These are phyloP conservation scores for Clonostachys rhizophaga DNA, from an alignment of 2,329 filamentous ascomycete genomes.

Conservation along the genomic window DNA sequence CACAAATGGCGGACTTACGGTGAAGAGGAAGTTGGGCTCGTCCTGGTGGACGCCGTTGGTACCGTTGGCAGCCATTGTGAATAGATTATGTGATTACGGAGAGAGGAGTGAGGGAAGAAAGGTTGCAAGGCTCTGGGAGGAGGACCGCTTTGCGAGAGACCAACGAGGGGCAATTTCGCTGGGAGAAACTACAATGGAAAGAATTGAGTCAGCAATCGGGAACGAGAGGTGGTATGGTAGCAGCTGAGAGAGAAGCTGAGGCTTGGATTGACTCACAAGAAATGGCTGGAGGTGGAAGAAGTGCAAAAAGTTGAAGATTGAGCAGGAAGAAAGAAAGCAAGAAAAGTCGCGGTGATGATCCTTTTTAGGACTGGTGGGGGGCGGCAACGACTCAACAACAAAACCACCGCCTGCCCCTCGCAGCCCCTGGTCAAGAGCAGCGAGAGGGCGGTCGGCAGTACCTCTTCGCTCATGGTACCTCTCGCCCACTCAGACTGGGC, in stretches of 20 bases:
- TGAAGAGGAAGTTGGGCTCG: constrained; percentile 78
- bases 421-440: too few relatives aligned
- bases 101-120: background rate
- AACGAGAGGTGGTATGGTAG: too few relatives aligned
- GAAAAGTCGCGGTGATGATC: background rate
- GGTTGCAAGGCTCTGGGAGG: constrained; percentile 2
- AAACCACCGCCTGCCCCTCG: too few relatives aligned
- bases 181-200: constrained; percentile 1
- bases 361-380: background rate
- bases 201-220: constrained; percentile 9
- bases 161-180: too few relatives aligned
- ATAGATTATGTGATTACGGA: background rate
- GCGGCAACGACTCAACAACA: too few relatives aligned
- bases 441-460: too few relatives aligned
- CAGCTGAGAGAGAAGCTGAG: background rate
- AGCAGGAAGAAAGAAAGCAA: background rate
- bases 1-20: constrained; percentile 38
- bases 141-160: background rate
- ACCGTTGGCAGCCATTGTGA: constrained; percentile 53
- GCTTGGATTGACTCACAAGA: background rate
- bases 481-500: too few relatives aligned
- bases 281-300: background rate
- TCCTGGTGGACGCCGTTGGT: constrained; percentile 34
- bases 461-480: too few relatives aligned
- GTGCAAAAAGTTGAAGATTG: background rate